Conservation (phyloP, 2,329 filamentous ascomycete genomes). For the Aspergillus sp. region DNA sequence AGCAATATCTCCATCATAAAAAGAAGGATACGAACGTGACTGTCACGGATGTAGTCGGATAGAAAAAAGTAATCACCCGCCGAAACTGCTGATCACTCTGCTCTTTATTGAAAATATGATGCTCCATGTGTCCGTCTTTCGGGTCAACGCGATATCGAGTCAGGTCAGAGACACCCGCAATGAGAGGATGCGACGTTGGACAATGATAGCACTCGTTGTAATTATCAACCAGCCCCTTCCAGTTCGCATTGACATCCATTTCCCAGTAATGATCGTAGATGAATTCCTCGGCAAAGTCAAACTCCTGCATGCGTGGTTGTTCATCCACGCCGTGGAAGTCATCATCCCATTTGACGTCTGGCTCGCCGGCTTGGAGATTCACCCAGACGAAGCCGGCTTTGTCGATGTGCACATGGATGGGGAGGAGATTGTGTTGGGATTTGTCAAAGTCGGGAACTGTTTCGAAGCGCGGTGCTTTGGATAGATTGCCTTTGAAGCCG, state of each 20-base stretch:
- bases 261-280: slow-evolving; percentile 20
- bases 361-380: slow-evolving; percentile 15
- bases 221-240: slow-evolving; percentile 20
- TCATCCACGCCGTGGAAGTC: slow-evolving; percentile 14
- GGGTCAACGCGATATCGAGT: slow-evolving; percentile 51
- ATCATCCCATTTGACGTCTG: slow-evolving; percentile 15
- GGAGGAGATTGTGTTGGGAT: slow-evolving; percentile 11
- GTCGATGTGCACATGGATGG: slow-evolving; percentile 16
- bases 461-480: slow-evolving; percentile 20
- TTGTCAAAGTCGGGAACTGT: slow-evolving; percentile 14
- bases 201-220: slow-evolving; percentile 25
- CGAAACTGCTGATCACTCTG: slow-evolving; percentile 44
- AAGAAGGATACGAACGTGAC: slow-evolving; percentile 21
- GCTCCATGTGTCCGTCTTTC: slow-evolving; percentile 47
- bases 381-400: slow-evolving; percentile 19
- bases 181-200: slow-evolving; percentile 18
- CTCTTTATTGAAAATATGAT: slow-evolving; percentile 45
- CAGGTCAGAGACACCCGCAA: slow-evolving; percentile 47
- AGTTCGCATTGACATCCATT: slow-evolving; percentile 19
- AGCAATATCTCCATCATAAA: neutral
- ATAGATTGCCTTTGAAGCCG: slow-evolving; percentile 16
- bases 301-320: slow-evolving; percentile 16
- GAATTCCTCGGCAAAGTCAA: slow-evolving; percentile 18
- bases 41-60: slow-evolving; percentile 25
- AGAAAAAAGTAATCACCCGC: slow-evolving; percentile 24